phyloP scores from a whole-genome alignment of 768 basidiomycete species.

The Cystobasidiopsis lactophilus region DNA sequence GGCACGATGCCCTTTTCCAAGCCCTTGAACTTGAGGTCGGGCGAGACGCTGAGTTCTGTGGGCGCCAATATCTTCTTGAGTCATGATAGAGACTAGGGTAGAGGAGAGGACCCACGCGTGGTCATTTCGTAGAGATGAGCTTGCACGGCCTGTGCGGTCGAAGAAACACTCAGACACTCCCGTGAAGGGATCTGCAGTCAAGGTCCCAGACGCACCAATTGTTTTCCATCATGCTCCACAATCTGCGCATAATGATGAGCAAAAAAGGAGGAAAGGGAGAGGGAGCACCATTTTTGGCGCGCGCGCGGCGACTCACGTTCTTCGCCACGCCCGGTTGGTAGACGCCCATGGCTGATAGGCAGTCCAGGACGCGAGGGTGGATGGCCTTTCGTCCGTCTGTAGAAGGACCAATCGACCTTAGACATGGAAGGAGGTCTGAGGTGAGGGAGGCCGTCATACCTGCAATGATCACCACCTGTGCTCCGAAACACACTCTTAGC shows the following conservation, averaged over 20 bases:
- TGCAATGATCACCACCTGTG: too few species aligned
- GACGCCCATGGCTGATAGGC: slow-evolving; percentile 44
- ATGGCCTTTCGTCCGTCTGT: slow-evolving; percentile 26
- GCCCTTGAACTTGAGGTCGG: slow-evolving; percentile 67
- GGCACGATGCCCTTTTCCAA: slow-evolving; percentile 76
- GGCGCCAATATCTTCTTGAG: too few species aligned
- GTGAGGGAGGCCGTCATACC: background rate
- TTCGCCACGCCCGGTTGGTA: slow-evolving; percentile 20
- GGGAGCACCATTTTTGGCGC: slow-evolving; percentile 21
- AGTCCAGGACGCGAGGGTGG: slow-evolving; percentile 42
- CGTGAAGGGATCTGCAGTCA: too few species aligned
- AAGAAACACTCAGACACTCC: background rate
- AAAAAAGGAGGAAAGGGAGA: too few species aligned
- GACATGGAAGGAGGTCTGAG: background rate
- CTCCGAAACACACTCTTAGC: too few species aligned
- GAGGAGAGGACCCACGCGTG: too few species aligned
- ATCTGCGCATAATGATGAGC: slow-evolving; percentile 36
- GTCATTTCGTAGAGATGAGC: slow-evolving; percentile 2
- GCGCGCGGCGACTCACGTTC: slow-evolving; percentile 38
- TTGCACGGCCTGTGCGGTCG: background rate
- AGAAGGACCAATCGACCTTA: background rate
- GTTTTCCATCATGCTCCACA: slow-evolving; percentile 32
- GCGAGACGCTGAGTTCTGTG: slow-evolving; percentile 82
- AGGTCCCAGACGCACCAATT: too few species aligned
- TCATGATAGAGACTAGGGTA: too few species aligned